Evolutionary conservation across 129 eudicot genomes (phyloP), one percentile per base, ranked within the genome.

Genomic region (Deinandra increscens): DNA sequence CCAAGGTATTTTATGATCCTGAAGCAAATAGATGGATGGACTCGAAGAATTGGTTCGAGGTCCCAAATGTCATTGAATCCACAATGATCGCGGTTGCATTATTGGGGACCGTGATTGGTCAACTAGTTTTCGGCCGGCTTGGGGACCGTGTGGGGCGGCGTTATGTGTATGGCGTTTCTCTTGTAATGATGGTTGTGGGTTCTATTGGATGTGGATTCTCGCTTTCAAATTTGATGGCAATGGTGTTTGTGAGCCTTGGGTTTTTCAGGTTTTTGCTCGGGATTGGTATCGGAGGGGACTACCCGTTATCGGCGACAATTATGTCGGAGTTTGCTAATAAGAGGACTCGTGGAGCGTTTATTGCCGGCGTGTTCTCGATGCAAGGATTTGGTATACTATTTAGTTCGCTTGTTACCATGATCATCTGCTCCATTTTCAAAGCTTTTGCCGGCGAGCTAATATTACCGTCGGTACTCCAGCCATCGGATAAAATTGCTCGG

Each of bases 271-370:
- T 84, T 31, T 4, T 66, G 23, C 73, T 81, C 0, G 89, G 89
- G 34, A n/a, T 71, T 0, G 89, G 89, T 9, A 84, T 84, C 11
- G 89, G 89, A 0, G 89, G 89, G 2, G 89, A 84, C 19, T 84
- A 84, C 34, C 78, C 78, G 18, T 59, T 70, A 44, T 82, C 84
- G 15, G 87, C 87, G 0, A 82, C 87, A 0, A 86, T 86, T 38
- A 82, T 86, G 85, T 82, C 91, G 2, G 91, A 86, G 76, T 86
- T 80, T 56, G 81, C 91, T 3, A 86, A 82, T 31, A 73, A 60
- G 73, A 65, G 69, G 65, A 82, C 91, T 4, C 83, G 91, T 15
- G 87, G 91, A 3, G 70, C 83, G 11, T 85, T 85, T 20, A 85
- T 85, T 37, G 87, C 83, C 0, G 83, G 83, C 0, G 91, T 85